Base-by-base conservation (phyloP, 2,329 filamentous ascomycete species). In the Rachicladosporium sp. region DNA sequence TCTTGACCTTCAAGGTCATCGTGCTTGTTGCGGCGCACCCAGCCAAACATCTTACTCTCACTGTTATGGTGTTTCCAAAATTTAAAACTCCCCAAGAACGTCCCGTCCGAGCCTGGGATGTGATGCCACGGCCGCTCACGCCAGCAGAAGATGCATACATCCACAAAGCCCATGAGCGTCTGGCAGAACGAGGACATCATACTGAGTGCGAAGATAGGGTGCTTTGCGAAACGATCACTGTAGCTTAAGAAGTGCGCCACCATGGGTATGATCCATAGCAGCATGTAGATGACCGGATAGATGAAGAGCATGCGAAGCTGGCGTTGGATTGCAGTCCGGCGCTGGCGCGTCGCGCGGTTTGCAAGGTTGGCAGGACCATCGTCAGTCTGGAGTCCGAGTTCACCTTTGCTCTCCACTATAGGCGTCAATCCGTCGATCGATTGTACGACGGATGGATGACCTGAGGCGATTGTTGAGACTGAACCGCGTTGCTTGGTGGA, bases 251-350 rank as follows among this genome's bases (percentile, higher is more conserved):
- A 66, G 55, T 87, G 79, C 2, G 68, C 67, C 2, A 78, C 62
- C 49, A 87, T 83, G 0, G 83, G 82, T 6, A 82, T 61, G 3
- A 81, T 61, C 83, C 83, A 89, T 47, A 84, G 74, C 4, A 74
- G 58, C 12, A 82, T 67, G 58, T 89, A 88, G 3, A 82, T 71
- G 11, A 80, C 55, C 0, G 83, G 83, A 55, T 89, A 89, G 35
- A 86, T 75, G 59, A 88, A 85, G 11, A 87, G 67, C 23, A 81
- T 71, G 27, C 79, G 73, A 2, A 87, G 68, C 51, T 87, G 81
- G 7, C 78, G 72, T 33, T 73, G 70, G 43, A 83, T 78, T 42
- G 71, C 73, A 10, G 43, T 43, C 21, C 53, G 51, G 12, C 54
- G 48, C 29, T 44, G 40, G 6, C 44, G 40, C 4, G 47, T 13